Conservation (phyloP, 2,329 filamentous ascomycete genomes). For the Hansfordia pulvinata region DNA sequence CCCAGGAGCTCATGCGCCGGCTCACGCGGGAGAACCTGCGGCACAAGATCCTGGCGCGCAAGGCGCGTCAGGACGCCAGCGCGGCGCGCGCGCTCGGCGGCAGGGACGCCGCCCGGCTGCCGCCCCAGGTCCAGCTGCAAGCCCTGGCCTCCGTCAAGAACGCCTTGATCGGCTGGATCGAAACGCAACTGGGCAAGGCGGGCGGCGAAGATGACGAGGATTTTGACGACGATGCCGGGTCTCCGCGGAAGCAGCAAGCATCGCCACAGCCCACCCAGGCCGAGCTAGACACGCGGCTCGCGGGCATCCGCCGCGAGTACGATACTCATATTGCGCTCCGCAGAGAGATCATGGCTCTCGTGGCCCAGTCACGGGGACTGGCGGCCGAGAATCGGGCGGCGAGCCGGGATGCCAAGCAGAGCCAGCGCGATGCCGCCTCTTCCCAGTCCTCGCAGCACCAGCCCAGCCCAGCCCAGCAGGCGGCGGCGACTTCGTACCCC, state of each 20-base stretch:
- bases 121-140: conserved; percentile 26
- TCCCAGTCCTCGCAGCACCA: conserved; percentile 5
- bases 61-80: conserved; percentile 40
- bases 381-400: conserved; percentile 4
- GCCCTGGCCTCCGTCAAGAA: conserved; percentile 43
- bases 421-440: conserved; percentile 1
- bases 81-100: conserved; percentile 27
- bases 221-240: conserved; percentile 10
- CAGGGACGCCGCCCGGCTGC: conserved; percentile 19
- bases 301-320: conserved; percentile 39
- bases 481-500: too few species aligned
- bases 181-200: conserved; percentile 43
- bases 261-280: conserved; percentile 8
- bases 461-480: conserved; percentile 11
- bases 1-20: conserved; percentile 32
- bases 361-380: conserved; percentile 15
- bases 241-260: too few species aligned
- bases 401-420: neutral
- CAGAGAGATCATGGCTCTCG: conserved; percentile 28
- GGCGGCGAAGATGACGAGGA: conserved; percentile 19
- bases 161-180: conserved; percentile 52
- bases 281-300: conserved; percentile 25
- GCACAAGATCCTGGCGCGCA: conserved; percentile 40
- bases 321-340: conserved; percentile 34
- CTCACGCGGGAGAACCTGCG: conserved; percentile 45